Evolutionary conservation across 108 stramenopile species (phyloP), one percentile per base, ranked within the genome.

Genomic region (Pseudonitzschia multiseries): DNA sequence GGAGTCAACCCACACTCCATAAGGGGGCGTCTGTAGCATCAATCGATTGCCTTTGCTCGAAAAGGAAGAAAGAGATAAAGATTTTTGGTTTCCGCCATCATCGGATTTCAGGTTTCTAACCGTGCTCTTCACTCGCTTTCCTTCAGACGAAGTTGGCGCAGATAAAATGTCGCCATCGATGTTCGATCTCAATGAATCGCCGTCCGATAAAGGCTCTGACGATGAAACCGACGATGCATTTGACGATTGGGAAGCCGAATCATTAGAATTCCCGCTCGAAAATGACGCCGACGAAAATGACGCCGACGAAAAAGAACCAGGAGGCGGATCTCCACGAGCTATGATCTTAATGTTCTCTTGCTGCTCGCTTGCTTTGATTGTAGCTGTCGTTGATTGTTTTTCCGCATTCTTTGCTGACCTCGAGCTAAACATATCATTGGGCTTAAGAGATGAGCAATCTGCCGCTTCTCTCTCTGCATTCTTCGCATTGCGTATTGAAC

Each of bases 231-330:
- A 59, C 29, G 26, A 0, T n/a, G 57, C 22, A 59, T 59, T 22
- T 14, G 57, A 59, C 21, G 57, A 59, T 59, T n/a, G 57, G 29
- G n/a, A 59, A 0, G 57, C 5, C n/a, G 57, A 59, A 59, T 31
- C 57, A 59, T 28, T n/a, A 8, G 29, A 31, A 18, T 59, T 59
- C 29, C 6, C n/a, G 26, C 29, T 59, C 6, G 57, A 59, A 59
- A 59, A 31, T 28, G 57, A 59, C 26, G 57, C 29, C 15, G 57
- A 59, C 8, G 57, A 28, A 15, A 59, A 59, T 26, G 57, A 59
- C 26, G 57, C 29, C 15, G 57, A 59, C 8, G 57, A 28, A 15
- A 59, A 59, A 59, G 57, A 59, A 4, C 24, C 57, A 14, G 57
- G 57, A 4, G 27, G 29, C 0, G 57, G 29, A 59, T 59, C 57